Percentiles rank a stretch among this genome's conserved stretches.
These are phyloP conservation scores for Stephania cephalantha DNA, from an alignment of 164 flowering plant genomes.

Conservation along the genomic window DNA sequence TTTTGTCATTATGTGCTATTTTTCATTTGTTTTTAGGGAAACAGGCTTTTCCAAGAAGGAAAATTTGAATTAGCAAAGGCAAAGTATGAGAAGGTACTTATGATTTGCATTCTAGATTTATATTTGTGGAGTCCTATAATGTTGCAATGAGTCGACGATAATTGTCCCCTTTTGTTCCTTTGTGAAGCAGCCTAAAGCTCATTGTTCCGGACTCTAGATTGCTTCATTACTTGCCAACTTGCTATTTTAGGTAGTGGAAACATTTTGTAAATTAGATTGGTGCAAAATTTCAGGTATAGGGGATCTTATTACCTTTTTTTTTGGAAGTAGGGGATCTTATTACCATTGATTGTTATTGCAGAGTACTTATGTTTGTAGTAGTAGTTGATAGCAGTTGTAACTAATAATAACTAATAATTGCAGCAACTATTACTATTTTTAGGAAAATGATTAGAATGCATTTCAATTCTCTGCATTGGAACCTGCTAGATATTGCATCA, in stretches of 20 bases:
- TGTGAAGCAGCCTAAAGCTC: not conserved
- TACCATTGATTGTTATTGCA: too few species aligned
- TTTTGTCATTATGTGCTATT: not conserved
- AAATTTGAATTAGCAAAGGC: constrained; percentile 96
- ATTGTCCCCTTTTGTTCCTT: not conserved
- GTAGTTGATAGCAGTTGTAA: too few species aligned
- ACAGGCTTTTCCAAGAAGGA: constrained; percentile 92
- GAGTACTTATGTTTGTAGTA: too few species aligned
- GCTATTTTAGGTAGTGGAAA: not conserved
- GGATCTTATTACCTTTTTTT: too few species aligned
- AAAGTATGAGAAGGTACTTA: constrained; percentile 86
- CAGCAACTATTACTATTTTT: too few species aligned
- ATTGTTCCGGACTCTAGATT: not conserved
- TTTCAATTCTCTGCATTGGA: too few species aligned
- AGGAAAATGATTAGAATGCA: too few species aligned
- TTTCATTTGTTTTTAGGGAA: constrained; percentile 55
- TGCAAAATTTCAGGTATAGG: too few species aligned
- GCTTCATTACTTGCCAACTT: not conserved
- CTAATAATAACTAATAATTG: too few species aligned
- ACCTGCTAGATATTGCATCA: too few species aligned
- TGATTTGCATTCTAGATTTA: not conserved
- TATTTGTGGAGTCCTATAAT: not conserved
- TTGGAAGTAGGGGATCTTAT: too few species aligned
- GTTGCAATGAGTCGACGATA: not conserved
- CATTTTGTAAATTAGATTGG: not conserved